Percentiles rank a stretch among this genome's conserved stretches.
Conservation (phyloP, 495 filamentous ascomycete species). For the Tuber brumale region DNA sequence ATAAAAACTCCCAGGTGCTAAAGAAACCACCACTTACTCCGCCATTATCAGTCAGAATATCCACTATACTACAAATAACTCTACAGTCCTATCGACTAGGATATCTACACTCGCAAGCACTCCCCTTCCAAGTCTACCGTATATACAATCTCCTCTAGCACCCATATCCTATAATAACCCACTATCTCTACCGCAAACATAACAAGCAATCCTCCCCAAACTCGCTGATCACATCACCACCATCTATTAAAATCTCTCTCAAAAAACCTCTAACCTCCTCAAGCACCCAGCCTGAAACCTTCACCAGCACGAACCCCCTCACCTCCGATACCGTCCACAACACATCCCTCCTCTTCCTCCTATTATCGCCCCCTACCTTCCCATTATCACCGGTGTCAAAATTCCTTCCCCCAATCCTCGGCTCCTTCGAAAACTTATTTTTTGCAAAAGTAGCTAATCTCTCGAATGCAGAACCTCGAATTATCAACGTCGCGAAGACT, state of each 20-base stretch:
- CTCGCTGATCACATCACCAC: slow-evolving; percentile 53
- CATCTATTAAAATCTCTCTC: slow-evolving; percentile 48
- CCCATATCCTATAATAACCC: background rate
- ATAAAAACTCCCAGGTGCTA: background rate
- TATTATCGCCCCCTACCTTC: slow-evolving; percentile 46
- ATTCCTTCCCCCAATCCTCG: slow-evolving; percentile 62
- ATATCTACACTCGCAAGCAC: background rate
- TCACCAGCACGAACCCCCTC: slow-evolving; percentile 78
- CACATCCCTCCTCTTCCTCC: slow-evolving; percentile 51
- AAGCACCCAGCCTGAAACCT: slow-evolving; percentile 63
- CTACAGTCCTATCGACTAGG: background rate
- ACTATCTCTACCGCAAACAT: slow-evolving; percentile 47
- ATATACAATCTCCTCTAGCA: background rate
- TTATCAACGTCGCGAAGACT: slow-evolving; percentile 74
- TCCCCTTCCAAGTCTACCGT: background rate
- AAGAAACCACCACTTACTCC: background rate
- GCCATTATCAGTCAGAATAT: background rate
- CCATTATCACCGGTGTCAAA: slow-evolving; percentile 43
- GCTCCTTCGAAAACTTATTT: slow-evolving; percentile 64
- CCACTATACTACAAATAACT: background rate
- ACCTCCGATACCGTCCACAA: slow-evolving; percentile 86
- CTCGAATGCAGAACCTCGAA: slow-evolving; percentile 66
- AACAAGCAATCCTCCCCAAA: slow-evolving; percentile 61
- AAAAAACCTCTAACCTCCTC: slow-evolving; percentile 60
- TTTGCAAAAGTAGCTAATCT: slow-evolving; percentile 63